Percentiles rank a stretch among this genome's conserved stretches.
phyloP scores from a whole-genome alignment of 2,329 filamentous ascomycete genomes.

The Aspergillus pseudoviridinutans region DNA sequence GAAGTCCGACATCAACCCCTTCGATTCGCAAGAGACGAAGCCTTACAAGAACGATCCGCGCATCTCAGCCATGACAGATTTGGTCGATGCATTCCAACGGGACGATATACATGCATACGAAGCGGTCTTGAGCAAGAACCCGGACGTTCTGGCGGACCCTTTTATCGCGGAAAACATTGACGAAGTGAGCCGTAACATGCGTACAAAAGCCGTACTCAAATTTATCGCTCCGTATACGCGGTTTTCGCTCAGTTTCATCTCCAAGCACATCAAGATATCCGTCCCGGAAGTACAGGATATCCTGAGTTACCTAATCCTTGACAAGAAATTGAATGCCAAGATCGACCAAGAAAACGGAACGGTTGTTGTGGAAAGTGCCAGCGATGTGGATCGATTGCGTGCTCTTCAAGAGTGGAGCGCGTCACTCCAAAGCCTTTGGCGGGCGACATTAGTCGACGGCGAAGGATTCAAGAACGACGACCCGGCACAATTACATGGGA shows the following conservation, averaged over 20 bases:
- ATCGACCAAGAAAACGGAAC: slow-evolving; percentile 86
- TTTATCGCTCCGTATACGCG: slow-evolving; percentile 92
- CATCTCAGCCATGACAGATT: slow-evolving; percentile 93
- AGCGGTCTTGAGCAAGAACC: slow-evolving; percentile 78
- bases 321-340: slow-evolving; percentile 78
- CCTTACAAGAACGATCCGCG: slow-evolving; percentile 94
- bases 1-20: slow-evolving; percentile 97
- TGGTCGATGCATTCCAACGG: slow-evolving; percentile 93
- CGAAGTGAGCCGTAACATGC: slow-evolving; percentile 96
- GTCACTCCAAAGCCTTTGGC: slow-evolving; percentile 66
- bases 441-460: slow-evolving; percentile 69
- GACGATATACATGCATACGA: slow-evolving; percentile 94
- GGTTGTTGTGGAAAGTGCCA: slow-evolving; percentile 71
- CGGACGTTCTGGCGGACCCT: slow-evolving; percentile 81
- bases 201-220: slow-evolving; percentile 90
- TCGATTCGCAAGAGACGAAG: slow-evolving; percentile 98
- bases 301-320: slow-evolving; percentile 87
- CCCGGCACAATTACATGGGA: slow-evolving; percentile 21
- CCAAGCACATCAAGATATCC: slow-evolving; percentile 79
- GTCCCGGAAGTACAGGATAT: slow-evolving; percentile 90
- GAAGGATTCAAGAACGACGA: slow-evolving; percentile 59
- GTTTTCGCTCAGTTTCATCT: slow-evolving; percentile 84
- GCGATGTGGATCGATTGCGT: slow-evolving; percentile 64
- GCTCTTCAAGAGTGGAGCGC: slow-evolving; percentile 70
- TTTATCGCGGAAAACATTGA: slow-evolving; percentile 99